These are phyloP conservation scores for Spergularia marina DNA, from an alignment of 148 eudicot genomes.

Conservation along the genomic window DNA sequence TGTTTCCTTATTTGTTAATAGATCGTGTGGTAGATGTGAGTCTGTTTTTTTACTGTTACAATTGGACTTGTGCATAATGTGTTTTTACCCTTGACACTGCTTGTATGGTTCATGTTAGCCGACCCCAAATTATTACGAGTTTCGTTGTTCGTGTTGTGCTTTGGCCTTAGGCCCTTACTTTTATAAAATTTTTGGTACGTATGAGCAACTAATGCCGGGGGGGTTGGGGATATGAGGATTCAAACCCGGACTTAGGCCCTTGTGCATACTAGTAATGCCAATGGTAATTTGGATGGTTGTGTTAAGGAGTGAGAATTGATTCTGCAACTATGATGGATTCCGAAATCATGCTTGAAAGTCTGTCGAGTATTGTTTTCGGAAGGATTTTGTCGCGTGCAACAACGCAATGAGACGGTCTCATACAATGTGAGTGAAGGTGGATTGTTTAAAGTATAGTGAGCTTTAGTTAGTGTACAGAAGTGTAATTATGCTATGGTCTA, in stretches of 20 bases:
- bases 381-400: too few species aligned
- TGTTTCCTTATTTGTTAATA: neutral
- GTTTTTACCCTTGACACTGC: too few species aligned
- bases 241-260: too few species aligned
- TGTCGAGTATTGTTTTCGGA: too few species aligned
- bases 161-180: too few species aligned
- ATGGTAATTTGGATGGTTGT: neutral
- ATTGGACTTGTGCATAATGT: too few species aligned
- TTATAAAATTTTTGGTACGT: too few species aligned
- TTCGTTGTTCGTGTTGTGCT: neutral
- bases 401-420: too few species aligned
- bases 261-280: too few species aligned
- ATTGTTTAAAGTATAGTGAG: neutral
- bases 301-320: neutral
- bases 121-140: neutral
- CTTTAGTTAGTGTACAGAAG: neutral
- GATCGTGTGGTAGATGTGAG: conserved; percentile 2
- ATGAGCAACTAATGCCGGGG: too few species aligned
- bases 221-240: too few species aligned
- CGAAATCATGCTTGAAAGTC: too few species aligned
- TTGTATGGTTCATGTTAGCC: neutral
- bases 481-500: neutral
- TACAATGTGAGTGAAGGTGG: neutral
- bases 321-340: neutral
- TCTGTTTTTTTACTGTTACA: neutral